Evolutionary conservation across 495 filamentous ascomycete species (phyloP), one percentile per base, ranked within the genome.

Genomic region (Aspergillus homomorphus): DNA sequence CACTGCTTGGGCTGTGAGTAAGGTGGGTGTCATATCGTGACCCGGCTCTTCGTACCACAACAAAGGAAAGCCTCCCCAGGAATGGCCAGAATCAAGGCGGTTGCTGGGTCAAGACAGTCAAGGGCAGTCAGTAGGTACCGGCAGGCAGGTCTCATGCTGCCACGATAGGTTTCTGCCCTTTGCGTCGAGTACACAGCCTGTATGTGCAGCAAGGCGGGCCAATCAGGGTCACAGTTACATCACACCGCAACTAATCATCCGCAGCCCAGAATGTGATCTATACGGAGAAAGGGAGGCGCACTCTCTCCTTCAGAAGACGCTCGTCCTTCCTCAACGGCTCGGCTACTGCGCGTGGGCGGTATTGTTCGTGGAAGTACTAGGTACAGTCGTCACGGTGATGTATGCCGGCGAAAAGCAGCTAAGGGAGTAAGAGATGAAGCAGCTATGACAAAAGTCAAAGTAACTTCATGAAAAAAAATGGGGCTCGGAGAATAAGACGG

Each of bases 341-440:
- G 33, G 33, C 33, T 38, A 38, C 10, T 38, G 33, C 33, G 33
- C 33, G 6, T 38, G 33, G 5, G n/a, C n/a, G n/a, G n/a, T n/a
- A n/a, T n/a, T n/a, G n/a, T n/a, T n/a, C n/a, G n/a, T n/a, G 26
- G 26, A 28, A 28, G 26, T 28, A 28, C 26, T 28, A 28, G 26
- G 26, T 28, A 28, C 26, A 19, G 22, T 50, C 46, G 46, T 50
- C 46, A 50, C 20, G 7, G 46, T 50, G 46, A 50, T 50, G 46
- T 50, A 50, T 21, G 21, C 23, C 19, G 46, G 10, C 46, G 23
- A 23, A 8, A 23, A 14, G 45, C 4, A 19, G 14, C 22, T 24
- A 24, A 22, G 46, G 46, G 20, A 50, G n/a, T 3, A n/a, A n/a
- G 4, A 9, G 5, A 38, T 38, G 33, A 38, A 38, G 33, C 33